These are phyloP conservation scores for Protostelium mycophagum DNA, from an alignment of 78 protist genomes.

Conservation along the genomic window DNA sequence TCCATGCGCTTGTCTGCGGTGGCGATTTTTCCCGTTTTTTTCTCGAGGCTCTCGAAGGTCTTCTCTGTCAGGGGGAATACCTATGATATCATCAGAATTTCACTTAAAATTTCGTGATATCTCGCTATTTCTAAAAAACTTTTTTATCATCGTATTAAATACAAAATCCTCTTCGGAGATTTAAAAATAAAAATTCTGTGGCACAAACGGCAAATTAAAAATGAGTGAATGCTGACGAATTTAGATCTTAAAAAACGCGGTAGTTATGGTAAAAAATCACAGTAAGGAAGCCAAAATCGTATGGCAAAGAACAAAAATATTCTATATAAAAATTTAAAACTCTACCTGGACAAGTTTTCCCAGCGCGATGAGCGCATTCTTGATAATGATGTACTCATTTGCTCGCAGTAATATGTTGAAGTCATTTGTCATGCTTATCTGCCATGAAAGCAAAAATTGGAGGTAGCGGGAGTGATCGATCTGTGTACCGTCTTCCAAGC, in stretches of 20 bases:
- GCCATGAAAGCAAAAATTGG: not conserved
- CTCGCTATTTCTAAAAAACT: not conserved
- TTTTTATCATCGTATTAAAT: too few relatives aligned
- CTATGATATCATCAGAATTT: not conserved
- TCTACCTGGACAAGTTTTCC: slow-evolving; percentile 19
- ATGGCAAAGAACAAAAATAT: too few relatives aligned
- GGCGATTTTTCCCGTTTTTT: not conserved
- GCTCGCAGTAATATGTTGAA: slow-evolving; percentile 11
- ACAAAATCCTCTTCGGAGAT: too few relatives aligned
- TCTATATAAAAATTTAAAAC: too few relatives aligned
- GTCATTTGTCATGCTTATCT: slow-evolving; percentile 4
- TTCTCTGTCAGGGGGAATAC: not conserved
- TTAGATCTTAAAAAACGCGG: too few relatives aligned
- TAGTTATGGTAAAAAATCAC: too few relatives aligned
- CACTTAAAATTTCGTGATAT: not conserved
- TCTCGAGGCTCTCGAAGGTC: not conserved
- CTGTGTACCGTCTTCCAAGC: not conserved
- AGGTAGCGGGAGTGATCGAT: not conserved
- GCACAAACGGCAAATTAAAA: too few relatives aligned
- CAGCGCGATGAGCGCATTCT: slow-evolving; percentile 39
- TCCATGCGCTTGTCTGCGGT: not conserved
- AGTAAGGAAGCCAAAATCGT: too few relatives aligned
- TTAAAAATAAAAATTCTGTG: too few relatives aligned
- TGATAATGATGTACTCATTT: slow-evolving; percentile 35
- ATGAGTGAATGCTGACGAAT: too few relatives aligned